These are phyloP conservation scores for Ustilago crameri DNA, from an alignment of 1,284 basidiomycete species.

Conservation along the genomic window DNA sequence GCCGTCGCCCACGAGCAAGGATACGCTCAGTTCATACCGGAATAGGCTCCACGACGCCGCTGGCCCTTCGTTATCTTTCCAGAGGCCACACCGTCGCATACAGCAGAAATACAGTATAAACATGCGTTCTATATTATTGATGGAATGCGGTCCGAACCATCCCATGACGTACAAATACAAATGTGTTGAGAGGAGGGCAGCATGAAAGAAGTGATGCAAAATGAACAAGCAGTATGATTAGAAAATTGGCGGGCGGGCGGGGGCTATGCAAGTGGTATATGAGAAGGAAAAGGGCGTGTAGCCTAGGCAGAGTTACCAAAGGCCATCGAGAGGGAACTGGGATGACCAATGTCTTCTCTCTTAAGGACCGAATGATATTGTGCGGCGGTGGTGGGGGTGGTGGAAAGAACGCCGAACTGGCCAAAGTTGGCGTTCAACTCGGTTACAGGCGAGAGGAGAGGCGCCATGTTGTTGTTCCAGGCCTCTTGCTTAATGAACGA, in stretches of 20 bases:
- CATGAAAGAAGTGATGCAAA: neutral
- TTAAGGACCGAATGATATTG: neutral
- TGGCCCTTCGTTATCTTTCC: too few relatives aligned
- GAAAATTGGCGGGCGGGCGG: too few relatives aligned
- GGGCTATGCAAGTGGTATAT: too few relatives aligned
- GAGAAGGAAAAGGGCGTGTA: neutral
- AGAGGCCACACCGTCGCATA: too few relatives aligned
- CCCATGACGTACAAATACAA: constrained; percentile 16
- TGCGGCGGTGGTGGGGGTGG: neutral
- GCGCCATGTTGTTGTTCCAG: neutral
- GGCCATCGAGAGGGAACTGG: constrained; percentile 19
- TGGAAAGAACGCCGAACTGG: constrained; percentile 22
- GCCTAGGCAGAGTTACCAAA: constrained; percentile 5
- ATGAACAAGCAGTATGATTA: constrained; percentile 7
- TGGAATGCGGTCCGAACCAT: neutral
- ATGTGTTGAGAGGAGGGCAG: neutral
- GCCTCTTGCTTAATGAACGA: too few relatives aligned
- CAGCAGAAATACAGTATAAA: too few relatives aligned
- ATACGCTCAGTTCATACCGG: too few relatives aligned
- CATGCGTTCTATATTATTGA: too few relatives aligned
- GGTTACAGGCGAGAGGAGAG: constrained; percentile 30
- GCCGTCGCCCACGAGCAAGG: constrained; percentile 75
- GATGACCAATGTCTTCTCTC: constrained; percentile 1
- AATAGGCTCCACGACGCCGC: too few relatives aligned
- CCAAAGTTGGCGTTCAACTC: constrained; percentile 30